Conservation (phyloP, 441 rosid genomes). For the Corymbia calophylla region DNA sequence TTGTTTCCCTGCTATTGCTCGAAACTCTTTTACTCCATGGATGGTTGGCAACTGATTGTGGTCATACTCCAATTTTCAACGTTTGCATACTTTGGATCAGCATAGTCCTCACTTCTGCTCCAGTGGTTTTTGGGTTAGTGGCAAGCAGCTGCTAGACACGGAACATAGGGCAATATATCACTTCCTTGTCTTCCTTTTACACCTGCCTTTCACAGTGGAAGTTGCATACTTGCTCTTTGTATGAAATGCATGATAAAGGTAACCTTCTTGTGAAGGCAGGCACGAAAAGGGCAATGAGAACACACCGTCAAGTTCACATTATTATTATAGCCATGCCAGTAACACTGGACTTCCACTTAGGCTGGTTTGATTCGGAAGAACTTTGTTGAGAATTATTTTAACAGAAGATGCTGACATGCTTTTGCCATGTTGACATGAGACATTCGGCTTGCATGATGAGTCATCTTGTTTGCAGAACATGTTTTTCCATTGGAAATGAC, state of each 20-base stretch:
- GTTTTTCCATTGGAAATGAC: not conserved
- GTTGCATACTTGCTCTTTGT: not conserved
- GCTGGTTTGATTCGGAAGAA: not conserved
- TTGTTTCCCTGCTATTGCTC: not conserved
- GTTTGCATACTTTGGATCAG: not conserved
- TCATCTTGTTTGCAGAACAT: not conserved
- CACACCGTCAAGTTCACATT: not conserved
- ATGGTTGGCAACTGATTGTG: not conserved
- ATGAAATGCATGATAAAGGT: not conserved
- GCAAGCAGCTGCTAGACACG: not conserved
- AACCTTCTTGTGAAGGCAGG: not conserved
- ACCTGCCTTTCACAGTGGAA: not conserved
- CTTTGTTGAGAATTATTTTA: not conserved
- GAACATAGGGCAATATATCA: not conserved
- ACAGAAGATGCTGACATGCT: not conserved
- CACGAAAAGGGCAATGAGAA: not conserved
- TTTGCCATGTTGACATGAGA: not conserved
- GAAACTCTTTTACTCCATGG: not conserved
- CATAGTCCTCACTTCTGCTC: not conserved
- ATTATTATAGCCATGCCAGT: not conserved
- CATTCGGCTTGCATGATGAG: not conserved
- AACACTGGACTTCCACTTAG: not conserved
- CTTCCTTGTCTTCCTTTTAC: not conserved
- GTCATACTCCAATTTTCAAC: not conserved
- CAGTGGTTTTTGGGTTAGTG: not conserved